Conservation (phyloP, 2,329 filamentous ascomycete genomes). For the Trematosphaeria pertusa region DNA sequence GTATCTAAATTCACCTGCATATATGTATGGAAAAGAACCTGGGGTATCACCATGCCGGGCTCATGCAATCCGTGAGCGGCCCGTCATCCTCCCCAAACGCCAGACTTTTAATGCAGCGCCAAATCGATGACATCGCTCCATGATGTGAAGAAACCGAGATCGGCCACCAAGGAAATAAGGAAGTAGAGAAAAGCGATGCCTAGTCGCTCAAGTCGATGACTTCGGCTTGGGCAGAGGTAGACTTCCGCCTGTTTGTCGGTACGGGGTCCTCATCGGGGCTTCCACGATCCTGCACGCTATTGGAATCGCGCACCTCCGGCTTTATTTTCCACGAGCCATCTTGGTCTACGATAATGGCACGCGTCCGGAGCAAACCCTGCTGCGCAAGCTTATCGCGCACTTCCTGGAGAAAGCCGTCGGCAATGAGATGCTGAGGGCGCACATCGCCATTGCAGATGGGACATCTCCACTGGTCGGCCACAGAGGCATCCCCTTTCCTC, state of each 20-base stretch:
- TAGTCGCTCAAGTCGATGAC: slow-evolving; percentile 14
- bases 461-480: slow-evolving; percentile 81
- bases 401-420: slow-evolving; percentile 75
- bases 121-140: not conserved
- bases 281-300: slow-evolving; percentile 19
- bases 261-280: slow-evolving; percentile 15
- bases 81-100: too few relatives aligned
- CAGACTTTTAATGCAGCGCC: not conserved
- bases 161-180: not conserved
- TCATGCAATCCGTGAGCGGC: too few relatives aligned
- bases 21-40: too few relatives aligned
- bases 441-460: slow-evolving; percentile 83
- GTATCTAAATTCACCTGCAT: too few relatives aligned
- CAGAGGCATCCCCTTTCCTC: slow-evolving; percentile 32
- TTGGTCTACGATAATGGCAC: slow-evolving; percentile 67
- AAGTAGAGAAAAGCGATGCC: not conserved
- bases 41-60: too few relatives aligned
- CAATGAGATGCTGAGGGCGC: slow-evolving; percentile 71
- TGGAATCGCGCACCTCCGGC: slow-evolving; percentile 19
- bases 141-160: not conserved
- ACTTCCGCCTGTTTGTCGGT: too few relatives aligned
- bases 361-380: slow-evolving; percentile 58
- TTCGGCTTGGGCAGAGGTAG: not conserved
- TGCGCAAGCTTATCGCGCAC: slow-evolving; percentile 65
- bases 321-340: slow-evolving; percentile 72